A percentile compares a stretch with the other conserved stretches of the same genome.
Conservation (phyloP, 257 asterid genomes). For the Ballota nigra region DNA sequence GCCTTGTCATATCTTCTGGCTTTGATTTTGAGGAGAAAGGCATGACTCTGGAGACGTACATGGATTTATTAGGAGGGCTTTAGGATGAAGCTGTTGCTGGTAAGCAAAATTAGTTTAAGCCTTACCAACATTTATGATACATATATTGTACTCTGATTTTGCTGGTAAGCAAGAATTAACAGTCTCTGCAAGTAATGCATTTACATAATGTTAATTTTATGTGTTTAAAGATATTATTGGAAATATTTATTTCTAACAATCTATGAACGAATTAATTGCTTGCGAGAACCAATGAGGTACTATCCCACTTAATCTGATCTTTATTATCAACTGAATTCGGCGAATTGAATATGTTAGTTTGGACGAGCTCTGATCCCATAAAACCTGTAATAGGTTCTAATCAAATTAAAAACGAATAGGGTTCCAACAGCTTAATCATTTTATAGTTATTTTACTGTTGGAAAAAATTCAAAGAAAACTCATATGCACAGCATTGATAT, state of each 20-base stretch:
- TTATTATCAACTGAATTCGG: background rate
- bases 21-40: slow-evolving; percentile 53
- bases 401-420: too few relatives aligned
- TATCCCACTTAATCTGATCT: background rate
- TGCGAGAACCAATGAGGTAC: background rate
- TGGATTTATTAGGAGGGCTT: background rate
- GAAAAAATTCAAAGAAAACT: too few relatives aligned
- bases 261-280: background rate
- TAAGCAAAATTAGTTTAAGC: background rate
- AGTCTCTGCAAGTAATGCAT: background rate
- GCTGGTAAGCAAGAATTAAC: background rate
- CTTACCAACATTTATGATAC: too few relatives aligned
- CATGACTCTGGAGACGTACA: slow-evolving; percentile 26
- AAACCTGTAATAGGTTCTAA: too few relatives aligned
- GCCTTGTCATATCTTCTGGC: slow-evolving; percentile 69
- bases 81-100: background rate
- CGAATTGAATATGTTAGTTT: background rate
- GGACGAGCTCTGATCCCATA: too few relatives aligned
- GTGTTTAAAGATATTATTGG: background rate
- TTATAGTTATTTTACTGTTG: too few relatives aligned
- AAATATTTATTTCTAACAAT: too few relatives aligned
- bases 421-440: too few relatives aligned
- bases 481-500: too few relatives aligned
- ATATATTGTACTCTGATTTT: background rate
- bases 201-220: background rate